Conservation (phyloP, 306 rosid genomes). For the Medicago arabica region DNA sequence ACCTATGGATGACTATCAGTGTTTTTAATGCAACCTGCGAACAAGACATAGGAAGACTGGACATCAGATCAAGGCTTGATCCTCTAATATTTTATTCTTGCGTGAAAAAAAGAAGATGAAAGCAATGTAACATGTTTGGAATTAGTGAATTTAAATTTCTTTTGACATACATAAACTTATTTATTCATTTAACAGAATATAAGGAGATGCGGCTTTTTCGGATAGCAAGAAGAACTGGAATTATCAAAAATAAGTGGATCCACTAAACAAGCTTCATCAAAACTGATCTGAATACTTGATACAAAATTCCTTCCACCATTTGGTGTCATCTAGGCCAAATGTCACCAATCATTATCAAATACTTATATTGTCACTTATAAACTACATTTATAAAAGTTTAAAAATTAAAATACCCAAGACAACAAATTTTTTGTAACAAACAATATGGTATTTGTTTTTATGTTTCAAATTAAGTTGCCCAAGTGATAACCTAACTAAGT, state of each 20-base stretch:
- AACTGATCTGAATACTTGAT: constrained; percentile 8
- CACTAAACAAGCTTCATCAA: constrained; percentile 13
- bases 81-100: neutral
- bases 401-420: neutral
- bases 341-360: constrained; percentile 1
- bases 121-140: neutral
- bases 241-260: constrained; percentile 23
- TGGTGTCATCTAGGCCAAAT: constrained; percentile 1
- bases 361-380: neutral
- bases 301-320: constrained; percentile 24
- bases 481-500: neutral
- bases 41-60: constrained; percentile 32
- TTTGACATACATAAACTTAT: too few species aligned
- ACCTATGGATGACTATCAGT: constrained; percentile 85
- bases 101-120: neutral
- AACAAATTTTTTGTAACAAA: neutral
- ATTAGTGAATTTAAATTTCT: neutral
- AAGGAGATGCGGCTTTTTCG: constrained; percentile 22
- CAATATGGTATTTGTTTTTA: neutral
- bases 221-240: constrained; percentile 7
- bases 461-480: neutral
- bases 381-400: constrained; percentile 1
- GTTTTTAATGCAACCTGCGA: constrained; percentile 94
- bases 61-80: neutral
- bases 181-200: constrained; percentile 1